Conservation (phyloP, 768 basidiomycete genomes). For the Xerocomellus amylosporus region DNA sequence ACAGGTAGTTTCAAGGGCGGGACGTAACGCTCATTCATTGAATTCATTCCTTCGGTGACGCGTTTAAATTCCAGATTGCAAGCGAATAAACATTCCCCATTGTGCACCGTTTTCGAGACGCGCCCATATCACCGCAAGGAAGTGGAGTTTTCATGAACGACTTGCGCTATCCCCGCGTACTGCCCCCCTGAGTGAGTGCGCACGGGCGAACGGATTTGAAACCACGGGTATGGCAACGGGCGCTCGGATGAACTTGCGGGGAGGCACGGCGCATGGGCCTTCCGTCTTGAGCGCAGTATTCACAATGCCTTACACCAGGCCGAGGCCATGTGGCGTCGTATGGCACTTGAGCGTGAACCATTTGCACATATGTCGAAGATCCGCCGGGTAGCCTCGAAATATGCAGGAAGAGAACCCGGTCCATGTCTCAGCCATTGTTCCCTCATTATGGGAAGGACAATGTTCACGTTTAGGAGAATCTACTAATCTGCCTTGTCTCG, state of each 20-base stretch:
- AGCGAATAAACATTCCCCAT: slow-evolving; percentile 29
- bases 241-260: slow-evolving; percentile 15
- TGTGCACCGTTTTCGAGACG: slow-evolving; percentile 15
- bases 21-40: slow-evolving; percentile 33
- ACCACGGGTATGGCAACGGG: slow-evolving; percentile 23
- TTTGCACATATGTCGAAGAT: slow-evolving; percentile 18
- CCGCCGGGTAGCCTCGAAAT: slow-evolving; percentile 10
- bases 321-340: slow-evolving; percentile 15
- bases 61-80: slow-evolving; percentile 29
- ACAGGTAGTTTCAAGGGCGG: slow-evolving; percentile 36
- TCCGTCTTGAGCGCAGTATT: slow-evolving; percentile 11
- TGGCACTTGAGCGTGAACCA: slow-evolving; percentile 15
- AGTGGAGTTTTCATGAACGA: slow-evolving; percentile 16
- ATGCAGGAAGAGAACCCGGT: slow-evolving; percentile 3
- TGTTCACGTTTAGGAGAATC: slow-evolving; percentile 20
- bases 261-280: slow-evolving; percentile 2
- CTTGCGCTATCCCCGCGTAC: slow-evolving; percentile 14
- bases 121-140: slow-evolving; percentile 13
- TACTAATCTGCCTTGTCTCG: slow-evolving; percentile 20
- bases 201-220: slow-evolving; percentile 11
- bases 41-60: slow-evolving; percentile 31
- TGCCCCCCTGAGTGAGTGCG: slow-evolving; percentile 12
- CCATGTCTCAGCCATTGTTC: slow-evolving; percentile 29
- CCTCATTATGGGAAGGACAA: slow-evolving; percentile 32
- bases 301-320: slow-evolving; percentile 9